Base-by-base conservation (phyloP, 371 early-diverging fungal genomes). In the Mucor sp. region DNA sequence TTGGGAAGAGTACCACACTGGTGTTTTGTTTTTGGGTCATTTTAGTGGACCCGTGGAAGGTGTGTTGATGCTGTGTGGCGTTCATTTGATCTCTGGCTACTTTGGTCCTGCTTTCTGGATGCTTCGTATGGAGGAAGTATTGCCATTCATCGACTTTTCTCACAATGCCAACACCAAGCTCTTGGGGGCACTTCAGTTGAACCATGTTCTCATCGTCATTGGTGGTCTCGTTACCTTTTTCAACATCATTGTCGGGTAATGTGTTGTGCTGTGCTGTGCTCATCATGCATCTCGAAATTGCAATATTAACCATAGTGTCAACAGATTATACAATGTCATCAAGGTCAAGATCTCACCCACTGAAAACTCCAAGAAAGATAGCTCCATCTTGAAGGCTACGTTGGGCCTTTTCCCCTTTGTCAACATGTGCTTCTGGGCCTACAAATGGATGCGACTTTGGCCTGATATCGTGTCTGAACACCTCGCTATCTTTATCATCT, bases 11-110 rank as follows among this genome's bases (percentile, higher is more conserved):
- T 98, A 96, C 74, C 94, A 97, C 75, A 97, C 98, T 1, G 95
- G 95, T 14, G 78, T 89, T 4, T 86, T 99, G 57, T 97, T 90
- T 70, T 84, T 99, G 41, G 95, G 96, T 23, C 88, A 94, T 58
- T 91, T 98, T 79, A 94, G 91, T 69, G 99, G 99, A 9, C 97
- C 99, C 23, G 94, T 97, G 12, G 99, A 99, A 77, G 98, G 98
- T 9, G 88, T 99, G n/a, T 64, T 95, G 53, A 83, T 91, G 76
- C 79, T 90, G 39, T 84, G 86, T 60, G 62, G 79, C 35, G 72
- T 90, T 5, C 85, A 90, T 37, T 55, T 92, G 58, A 68, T 91
- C 33, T 92, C 94, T 19, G 95, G 93, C 37, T 59, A 65, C 23
- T 61, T 67, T 76, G 81, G 82, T 27, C 81, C 83, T 62, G 76